phyloP scores from a whole-genome alignment of 176 grass and related monocot genomes.

The Musa itinerans region DNA sequence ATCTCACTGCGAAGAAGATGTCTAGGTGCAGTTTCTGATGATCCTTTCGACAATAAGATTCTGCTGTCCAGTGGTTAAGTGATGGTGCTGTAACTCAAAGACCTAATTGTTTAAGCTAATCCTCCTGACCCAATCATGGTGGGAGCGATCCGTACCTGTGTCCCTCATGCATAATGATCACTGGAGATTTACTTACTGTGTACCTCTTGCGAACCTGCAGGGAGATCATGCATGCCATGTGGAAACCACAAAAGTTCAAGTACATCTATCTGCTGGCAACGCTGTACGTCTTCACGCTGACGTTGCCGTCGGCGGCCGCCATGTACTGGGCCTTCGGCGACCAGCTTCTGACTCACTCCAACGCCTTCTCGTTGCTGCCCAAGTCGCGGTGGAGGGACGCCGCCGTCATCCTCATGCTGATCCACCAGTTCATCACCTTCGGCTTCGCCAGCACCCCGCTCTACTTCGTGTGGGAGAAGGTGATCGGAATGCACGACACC shows the following conservation, averaged over 20 bases:
- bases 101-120: no score
- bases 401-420: conserved; percentile 62
- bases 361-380: conserved; percentile 60
- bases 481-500: conserved; percentile 44
- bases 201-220: conserved; percentile 12
- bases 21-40: no score
- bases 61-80: no score
- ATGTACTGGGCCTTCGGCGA: conserved; percentile 78
- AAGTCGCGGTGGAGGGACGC: conserved; percentile 39
- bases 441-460: conserved; percentile 78
- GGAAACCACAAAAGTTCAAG: conserved; percentile 79
- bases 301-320: conserved; percentile 51
- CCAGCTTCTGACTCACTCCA: conserved; percentile 54
- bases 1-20: no score
- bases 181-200: no score
- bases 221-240: conserved; percentile 84
- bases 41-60: no score
- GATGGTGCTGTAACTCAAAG: no score
- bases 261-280: conserved; percentile 66
- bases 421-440: conserved; percentile 94
- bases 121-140: no score
- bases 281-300: conserved; percentile 68
- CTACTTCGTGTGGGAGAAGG: conserved; percentile 91
- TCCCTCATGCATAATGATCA: no score
- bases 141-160: no score